Percentiles rank a stretch among this genome's conserved stretches.
phyloP scores from a whole-genome alignment of 768 basidiomycete species.

The Mycena belliarum region DNA sequence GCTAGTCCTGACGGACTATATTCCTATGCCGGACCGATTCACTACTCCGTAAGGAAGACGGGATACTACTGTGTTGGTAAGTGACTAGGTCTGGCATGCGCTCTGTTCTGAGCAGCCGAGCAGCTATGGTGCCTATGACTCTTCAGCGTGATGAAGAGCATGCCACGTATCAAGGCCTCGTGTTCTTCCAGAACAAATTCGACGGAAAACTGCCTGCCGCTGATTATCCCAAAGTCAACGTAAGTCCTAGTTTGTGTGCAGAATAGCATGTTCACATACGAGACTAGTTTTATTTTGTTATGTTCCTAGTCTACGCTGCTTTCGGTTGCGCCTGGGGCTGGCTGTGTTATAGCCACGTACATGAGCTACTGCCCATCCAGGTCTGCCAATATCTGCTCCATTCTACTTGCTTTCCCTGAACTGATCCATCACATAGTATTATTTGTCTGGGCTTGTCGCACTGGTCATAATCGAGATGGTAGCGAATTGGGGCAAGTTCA shows the following conservation, averaged over 20 bases:
- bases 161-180: constrained; percentile 74
- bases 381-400: constrained; percentile 35
- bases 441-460: constrained; percentile 84
- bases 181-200: constrained; percentile 88
- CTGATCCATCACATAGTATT: constrained; percentile 55
- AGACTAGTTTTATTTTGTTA: constrained; percentile 78
- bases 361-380: constrained; percentile 88
- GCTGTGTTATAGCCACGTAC: constrained; percentile 76
- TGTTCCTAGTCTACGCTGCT: constrained; percentile 77
- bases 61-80: constrained; percentile 96
- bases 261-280: constrained; percentile 1
- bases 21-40: constrained; percentile 69
- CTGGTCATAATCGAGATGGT: constrained; percentile 94
- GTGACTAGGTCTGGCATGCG: no score
- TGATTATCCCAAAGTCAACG: constrained; percentile 97
- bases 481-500: constrained; percentile 77
- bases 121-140: constrained; percentile 89
- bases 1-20: constrained; percentile 53
- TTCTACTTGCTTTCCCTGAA: not conserved
- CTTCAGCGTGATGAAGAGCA: constrained; percentile 69
- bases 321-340: constrained; percentile 79
- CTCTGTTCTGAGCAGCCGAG: not conserved
- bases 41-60: constrained; percentile 80
- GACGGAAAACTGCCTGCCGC: constrained; percentile 86
- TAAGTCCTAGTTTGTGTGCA: constrained; percentile 39